Evolutionary conservation across 2,329 filamentous ascomycete species (phyloP).

Genomic region (Pyricularia sp.): DNA sequence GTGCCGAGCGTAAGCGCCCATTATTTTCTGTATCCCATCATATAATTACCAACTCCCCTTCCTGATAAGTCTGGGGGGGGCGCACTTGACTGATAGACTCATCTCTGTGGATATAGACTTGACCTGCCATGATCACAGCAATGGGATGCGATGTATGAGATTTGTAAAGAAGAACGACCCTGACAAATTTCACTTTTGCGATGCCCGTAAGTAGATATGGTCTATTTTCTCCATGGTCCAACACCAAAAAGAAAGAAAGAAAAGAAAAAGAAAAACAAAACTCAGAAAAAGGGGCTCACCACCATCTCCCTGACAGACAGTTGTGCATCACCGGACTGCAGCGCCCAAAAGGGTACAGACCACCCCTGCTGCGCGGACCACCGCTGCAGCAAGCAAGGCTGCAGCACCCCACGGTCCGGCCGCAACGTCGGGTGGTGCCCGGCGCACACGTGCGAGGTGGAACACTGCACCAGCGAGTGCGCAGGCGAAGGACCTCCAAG

Average conservation of each 20-base stretch:
- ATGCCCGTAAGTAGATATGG: conserved; percentile 9
- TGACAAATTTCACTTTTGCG: conserved; percentile 11
- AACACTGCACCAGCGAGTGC: conserved; percentile 7
- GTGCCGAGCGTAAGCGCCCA: background rate
- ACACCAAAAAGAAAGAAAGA: background rate
- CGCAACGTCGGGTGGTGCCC: conserved; percentile 7
- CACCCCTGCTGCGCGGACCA: conserved; percentile 7
- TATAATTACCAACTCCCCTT: too few species aligned
- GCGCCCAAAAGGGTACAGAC: background rate
- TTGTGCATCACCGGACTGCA: conserved; percentile 10
- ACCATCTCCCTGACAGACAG: conserved; percentile 7
- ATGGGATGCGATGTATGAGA: conserved; percentile 6
- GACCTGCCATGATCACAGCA: conserved; percentile 6
- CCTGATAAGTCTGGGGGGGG: too few species aligned
- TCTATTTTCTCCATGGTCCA: background rate
- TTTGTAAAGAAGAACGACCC: conserved; percentile 12
- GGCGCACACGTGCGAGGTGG: conserved; percentile 9
- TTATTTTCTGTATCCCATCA: background rate
- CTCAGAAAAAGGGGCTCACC: background rate
- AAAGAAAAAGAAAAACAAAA: background rate
- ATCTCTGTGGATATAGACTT: conserved; percentile 5
- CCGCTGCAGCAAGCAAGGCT: conserved; percentile 7
- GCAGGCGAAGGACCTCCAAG: conserved; percentile 3
- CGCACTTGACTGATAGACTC: background rate
- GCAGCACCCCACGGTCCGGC: conserved; percentile 4